A percentile compares a stretch with the other conserved stretches of the same genome.
phyloP scores from a whole-genome alignment of 257 asterid species.

The Solanum chiquidenum region DNA sequence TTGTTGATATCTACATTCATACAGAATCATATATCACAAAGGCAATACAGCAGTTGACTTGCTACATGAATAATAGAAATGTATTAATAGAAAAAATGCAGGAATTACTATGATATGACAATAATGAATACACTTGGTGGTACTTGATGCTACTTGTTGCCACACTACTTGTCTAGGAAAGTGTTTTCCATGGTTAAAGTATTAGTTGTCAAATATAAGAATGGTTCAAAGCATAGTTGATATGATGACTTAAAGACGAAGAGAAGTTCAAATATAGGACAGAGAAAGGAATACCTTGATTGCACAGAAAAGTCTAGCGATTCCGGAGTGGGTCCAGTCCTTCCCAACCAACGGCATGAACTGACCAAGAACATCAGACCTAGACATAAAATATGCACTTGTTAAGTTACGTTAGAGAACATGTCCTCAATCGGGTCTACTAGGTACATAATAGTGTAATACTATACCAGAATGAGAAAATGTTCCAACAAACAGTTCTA shows the following conservation, averaged over 20 bases:
- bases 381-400: slow-evolving; percentile 10
- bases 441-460: background rate
- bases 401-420: background rate
- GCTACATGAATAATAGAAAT: background rate
- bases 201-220: background rate
- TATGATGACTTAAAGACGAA: background rate
- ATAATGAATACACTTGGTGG: background rate
- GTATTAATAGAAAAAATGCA: background rate
- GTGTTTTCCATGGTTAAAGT: background rate
- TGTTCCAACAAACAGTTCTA: background rate
- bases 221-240: background rate
- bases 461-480: background rate
- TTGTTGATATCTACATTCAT: background rate
- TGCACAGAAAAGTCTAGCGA: slow-evolving; percentile 93
- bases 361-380: slow-evolving; percentile 99
- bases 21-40: background rate
- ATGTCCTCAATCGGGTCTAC: background rate
- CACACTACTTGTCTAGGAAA: background rate
- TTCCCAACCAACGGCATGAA: slow-evolving; percentile 98
- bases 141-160: background rate
- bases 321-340: slow-evolving; percentile 98
- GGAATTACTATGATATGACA: background rate
- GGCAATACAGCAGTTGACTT: background rate
- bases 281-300: slow-evolving; percentile 57
- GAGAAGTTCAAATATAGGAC: background rate